Conservation (phyloP, 2,329 filamentous ascomycete genomes). For the Paecilomyces variotii region DNA sequence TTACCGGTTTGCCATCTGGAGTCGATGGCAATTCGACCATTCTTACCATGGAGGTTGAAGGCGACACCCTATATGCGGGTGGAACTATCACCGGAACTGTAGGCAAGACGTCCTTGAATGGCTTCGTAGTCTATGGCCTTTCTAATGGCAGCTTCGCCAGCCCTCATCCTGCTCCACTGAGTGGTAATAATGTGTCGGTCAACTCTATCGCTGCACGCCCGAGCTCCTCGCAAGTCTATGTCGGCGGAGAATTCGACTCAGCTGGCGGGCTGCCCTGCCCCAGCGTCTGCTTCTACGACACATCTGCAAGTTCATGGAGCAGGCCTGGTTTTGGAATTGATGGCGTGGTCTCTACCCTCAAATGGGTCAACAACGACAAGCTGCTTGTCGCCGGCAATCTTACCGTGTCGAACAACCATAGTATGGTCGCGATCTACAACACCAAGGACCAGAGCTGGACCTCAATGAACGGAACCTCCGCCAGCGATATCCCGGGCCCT, state of each 20-base stretch:
- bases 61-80: conserved; percentile 69
- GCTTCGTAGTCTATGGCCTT: conserved; percentile 75
- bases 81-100: conserved; percentile 67
- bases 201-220: conserved; percentile 68
- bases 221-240: conserved; percentile 65
- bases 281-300: conserved; percentile 72
- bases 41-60: conserved; percentile 58
- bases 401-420: conserved; percentile 55
- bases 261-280: conserved; percentile 79
- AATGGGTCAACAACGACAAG: conserved; percentile 65
- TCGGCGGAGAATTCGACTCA: conserved; percentile 75
- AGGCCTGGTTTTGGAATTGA: conserved; percentile 64
- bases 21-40: conserved; percentile 68
- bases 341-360: conserved; percentile 63
- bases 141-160: conserved; percentile 51
- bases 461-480: conserved; percentile 47
- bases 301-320: conserved; percentile 65
- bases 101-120: conserved; percentile 55
- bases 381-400: conserved; percentile 74
- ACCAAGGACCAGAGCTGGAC: conserved; percentile 58
- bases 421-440: conserved; percentile 67
- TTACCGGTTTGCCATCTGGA: conserved; percentile 59
- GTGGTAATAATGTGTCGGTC: conserved; percentile 62
- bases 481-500: conserved; percentile 60
- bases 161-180: conserved; percentile 67